Evolutionary conservation across 2,329 filamentous ascomycete species (phyloP), one percentile per base, ranked within the genome.

Genomic region (Raffaelea arxii): DNA sequence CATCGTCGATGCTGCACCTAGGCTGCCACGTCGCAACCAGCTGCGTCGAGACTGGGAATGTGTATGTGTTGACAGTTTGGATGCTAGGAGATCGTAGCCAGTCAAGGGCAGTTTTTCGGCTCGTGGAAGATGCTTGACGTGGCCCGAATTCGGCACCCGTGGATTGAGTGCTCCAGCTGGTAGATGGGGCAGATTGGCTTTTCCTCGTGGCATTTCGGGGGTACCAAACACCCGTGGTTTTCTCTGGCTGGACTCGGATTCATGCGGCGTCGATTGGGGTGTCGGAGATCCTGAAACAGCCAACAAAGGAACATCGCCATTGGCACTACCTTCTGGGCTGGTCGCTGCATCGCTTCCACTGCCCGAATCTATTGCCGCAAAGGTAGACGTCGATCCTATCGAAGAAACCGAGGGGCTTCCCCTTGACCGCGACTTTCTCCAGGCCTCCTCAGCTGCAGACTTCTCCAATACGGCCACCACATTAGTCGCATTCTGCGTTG

Each of bases 71-170:
- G 72, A 68, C 4, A 85, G 59, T 42, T 70, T 72, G 2, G 74
- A 68, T 2, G 82, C 78, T 10, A 86, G 61, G 3, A 78, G 66
- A 53, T 84, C 77, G 55, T 86, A 85, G 0, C 81, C 81, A 3
- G 72, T 72, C 32, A 73, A 53, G 10, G 69, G 66, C 14, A 70
- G 54, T 51, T 67, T 67, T 52, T 72, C 65, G 4, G 64, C 62
- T 22, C 67, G 60, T 0, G 62, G 63, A 1, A 62, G 60, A 39
- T 62, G 65, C 51, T 63, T 65, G 30, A 58, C 51, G 22, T 64
- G 61, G 32, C 57, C 57, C 25, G 60, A 53, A 24, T 58, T 54
- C 10, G 61, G 55, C 2, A 59, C 55, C 11, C 67, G 59, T 3
- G 67, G 62, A 23, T 62, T 65, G 19, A 69, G 54, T 5, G 59